phyloP scores from a whole-genome alignment of 1,139 yeast species.

The Candida sp. region DNA sequence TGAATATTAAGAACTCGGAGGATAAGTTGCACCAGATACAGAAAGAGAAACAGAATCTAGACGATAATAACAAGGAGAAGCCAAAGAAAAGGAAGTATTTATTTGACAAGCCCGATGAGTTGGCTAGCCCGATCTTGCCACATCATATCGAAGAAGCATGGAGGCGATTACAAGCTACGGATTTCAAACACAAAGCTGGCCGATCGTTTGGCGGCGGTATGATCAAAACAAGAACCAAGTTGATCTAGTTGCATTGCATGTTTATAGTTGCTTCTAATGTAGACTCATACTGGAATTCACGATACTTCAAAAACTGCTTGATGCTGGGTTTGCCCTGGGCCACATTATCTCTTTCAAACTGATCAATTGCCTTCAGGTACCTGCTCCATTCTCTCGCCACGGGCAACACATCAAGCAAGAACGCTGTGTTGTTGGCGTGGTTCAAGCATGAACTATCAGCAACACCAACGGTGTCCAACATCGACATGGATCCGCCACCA shows the following conservation, averaged over 20 bases:
- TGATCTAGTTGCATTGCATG: constrained; percentile 26
- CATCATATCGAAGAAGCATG: constrained; percentile 93
- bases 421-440: constrained; percentile 21
- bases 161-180: constrained; percentile 73
- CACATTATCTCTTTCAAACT: constrained; percentile 23
- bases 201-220: constrained; percentile 82
- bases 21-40: constrained; percentile 46
- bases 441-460: constrained; percentile 27
- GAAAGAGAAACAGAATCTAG: constrained; percentile 23
- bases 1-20: constrained; percentile 76
- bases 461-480: constrained; percentile 25
- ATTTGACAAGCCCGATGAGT: constrained; percentile 92
- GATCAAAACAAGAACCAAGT: constrained; percentile 43
- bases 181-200: constrained; percentile 65
- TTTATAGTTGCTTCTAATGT: constrained; percentile 7
- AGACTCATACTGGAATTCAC: constrained; percentile 36
- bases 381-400: constrained; percentile 36
- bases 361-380: constrained; percentile 34
- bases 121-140: constrained; percentile 80
- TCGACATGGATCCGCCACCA: constrained; percentile 11
- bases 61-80: constrained; percentile 27
- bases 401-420: constrained; percentile 37
- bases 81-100: constrained; percentile 58
- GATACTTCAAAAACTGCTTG: constrained; percentile 34
- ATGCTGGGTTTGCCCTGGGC: constrained; percentile 23